These are phyloP conservation scores for Suillus decipiens DNA, from an alignment of 768 basidiomycete species.

Conservation along the genomic window DNA sequence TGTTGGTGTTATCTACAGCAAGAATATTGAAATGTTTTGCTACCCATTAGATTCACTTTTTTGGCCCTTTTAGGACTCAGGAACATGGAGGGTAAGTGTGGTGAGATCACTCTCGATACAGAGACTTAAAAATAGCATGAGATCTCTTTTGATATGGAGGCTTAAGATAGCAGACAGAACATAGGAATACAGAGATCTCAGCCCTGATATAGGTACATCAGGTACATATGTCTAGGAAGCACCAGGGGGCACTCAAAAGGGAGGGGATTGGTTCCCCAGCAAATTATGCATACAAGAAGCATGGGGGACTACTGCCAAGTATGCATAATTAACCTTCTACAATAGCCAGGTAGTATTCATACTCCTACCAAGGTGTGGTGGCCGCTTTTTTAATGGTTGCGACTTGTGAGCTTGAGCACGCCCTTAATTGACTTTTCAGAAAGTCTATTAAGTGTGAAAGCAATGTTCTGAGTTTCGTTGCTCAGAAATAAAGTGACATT, in stretches of 20 bases:
- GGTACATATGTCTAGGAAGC: too few species aligned
- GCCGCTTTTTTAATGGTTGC: too few species aligned
- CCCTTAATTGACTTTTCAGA: too few species aligned
- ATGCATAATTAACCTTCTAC: background rate
- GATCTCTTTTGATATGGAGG: too few species aligned
- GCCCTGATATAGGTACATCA: too few species aligned
- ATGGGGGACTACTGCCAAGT: background rate
- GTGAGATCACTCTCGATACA: background rate
- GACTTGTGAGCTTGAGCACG: too few species aligned
- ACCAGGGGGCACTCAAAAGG: background rate
- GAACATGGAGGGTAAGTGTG: background rate
- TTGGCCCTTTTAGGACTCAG: background rate
- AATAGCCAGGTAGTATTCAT: slow-evolving; percentile 11
- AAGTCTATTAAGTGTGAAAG: too few species aligned
- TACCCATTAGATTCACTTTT: background rate
- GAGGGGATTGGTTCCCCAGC: background rate
- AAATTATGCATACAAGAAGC: background rate
- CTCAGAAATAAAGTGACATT: too few species aligned
- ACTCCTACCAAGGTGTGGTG: background rate
- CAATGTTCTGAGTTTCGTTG: too few species aligned
- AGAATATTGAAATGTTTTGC: background rate
- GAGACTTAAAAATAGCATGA: too few species aligned
- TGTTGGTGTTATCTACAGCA: background rate
- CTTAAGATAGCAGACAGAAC: background rate
- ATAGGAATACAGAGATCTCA: background rate